Percentiles rank a stretch among this genome's conserved stretches.
Evolutionary conservation across 441 rosid genomes (phyloP).

Genomic region (Codiaeum variegatum): DNA sequence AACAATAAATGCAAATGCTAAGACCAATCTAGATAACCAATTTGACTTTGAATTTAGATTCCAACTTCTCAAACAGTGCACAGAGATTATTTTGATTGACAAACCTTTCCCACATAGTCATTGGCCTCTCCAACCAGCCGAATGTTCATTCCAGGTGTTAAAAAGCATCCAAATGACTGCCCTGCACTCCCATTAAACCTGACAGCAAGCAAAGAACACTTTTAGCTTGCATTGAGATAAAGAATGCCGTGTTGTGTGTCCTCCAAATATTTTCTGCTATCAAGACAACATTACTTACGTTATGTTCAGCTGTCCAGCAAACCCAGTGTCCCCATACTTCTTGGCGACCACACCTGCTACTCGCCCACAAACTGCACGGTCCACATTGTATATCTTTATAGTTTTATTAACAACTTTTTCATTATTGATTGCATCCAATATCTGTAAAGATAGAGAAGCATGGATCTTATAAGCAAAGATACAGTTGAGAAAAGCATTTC

Average conservation of each 20-base stretch:
- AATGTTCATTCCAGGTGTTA: slow-evolving; percentile 94
- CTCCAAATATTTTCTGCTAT: background rate
- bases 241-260: background rate
- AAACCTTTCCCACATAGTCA: slow-evolving; percentile 97
- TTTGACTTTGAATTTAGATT: slow-evolving; percentile 8
- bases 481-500: slow-evolving; percentile 1
- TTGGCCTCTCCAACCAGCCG: slow-evolving; percentile 88
- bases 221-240: slow-evolving; percentile 24
- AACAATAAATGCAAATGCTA: background rate
- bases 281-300: slow-evolving; percentile 51
- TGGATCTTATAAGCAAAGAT: slow-evolving; percentile 9
- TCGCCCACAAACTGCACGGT: slow-evolving; percentile 93
- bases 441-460: slow-evolving; percentile 37
- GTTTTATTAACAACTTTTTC: slow-evolving; percentile 78
- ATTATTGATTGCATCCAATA: slow-evolving; percentile 70
- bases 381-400: slow-evolving; percentile 69
- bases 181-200: slow-evolving; percentile 94
- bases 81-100: slow-evolving; percentile 10
- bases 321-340: slow-evolving; percentile 92
- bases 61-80: slow-evolving; percentile 5
- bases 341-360: slow-evolving; percentile 79
- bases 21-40: background rate
- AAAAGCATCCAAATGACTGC: slow-evolving; percentile 96
- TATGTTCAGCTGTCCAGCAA: slow-evolving; percentile 89
- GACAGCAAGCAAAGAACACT: slow-evolving; percentile 25